Percentiles rank a stretch among this genome's conserved stretches.
Conservation (phyloP, 2,329 filamentous ascomycete genomes). For the Claviceps cyperi region DNA sequence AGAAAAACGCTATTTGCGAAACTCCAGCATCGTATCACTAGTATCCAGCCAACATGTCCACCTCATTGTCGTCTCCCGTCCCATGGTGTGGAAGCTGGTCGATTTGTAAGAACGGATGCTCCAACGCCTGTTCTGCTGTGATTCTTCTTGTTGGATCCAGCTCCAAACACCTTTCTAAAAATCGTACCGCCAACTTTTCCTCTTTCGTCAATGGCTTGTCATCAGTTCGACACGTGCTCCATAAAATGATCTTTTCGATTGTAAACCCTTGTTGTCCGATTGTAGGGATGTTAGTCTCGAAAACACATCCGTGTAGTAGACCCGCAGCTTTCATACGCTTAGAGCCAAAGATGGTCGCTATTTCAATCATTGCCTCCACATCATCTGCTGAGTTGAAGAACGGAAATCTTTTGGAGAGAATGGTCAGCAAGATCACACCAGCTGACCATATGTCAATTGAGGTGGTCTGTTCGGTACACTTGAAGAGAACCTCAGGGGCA, state of each 20-base stretch:
- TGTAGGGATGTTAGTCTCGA: constrained; percentile 86
- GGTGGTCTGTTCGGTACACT: constrained; percentile 88
- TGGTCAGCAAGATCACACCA: constrained; percentile 92
- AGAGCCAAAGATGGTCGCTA: constrained; percentile 83
- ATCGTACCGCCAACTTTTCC: constrained; percentile 59
- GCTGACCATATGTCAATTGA: constrained; percentile 96
- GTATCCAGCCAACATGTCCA: constrained; percentile 31
- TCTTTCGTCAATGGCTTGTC: constrained; percentile 43
- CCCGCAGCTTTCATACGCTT: constrained; percentile 73
- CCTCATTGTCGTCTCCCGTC: constrained; percentile 35
- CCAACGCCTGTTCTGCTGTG: constrained; percentile 58
- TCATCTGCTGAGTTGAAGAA: constrained; percentile 99
- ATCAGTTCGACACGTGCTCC: constrained; percentile 71
- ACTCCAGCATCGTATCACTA: neutral
- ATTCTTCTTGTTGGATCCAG: constrained; percentile 61
- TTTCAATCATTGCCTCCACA: constrained; percentile 93
- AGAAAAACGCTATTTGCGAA: neutral
- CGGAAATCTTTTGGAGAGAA: constrained; percentile 81
- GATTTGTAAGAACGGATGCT: constrained; percentile 51
- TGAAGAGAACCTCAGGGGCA: constrained; percentile 90
- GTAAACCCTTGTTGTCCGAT: constrained; percentile 74
- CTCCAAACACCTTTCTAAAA: constrained; percentile 59
- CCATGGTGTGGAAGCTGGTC: constrained; percentile 16
- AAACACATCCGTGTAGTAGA: constrained; percentile 74
- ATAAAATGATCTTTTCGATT: constrained; percentile 86